phyloP scores from a whole-genome alignment of 768 basidiomycete genomes.

The Trametes cubensis region DNA sequence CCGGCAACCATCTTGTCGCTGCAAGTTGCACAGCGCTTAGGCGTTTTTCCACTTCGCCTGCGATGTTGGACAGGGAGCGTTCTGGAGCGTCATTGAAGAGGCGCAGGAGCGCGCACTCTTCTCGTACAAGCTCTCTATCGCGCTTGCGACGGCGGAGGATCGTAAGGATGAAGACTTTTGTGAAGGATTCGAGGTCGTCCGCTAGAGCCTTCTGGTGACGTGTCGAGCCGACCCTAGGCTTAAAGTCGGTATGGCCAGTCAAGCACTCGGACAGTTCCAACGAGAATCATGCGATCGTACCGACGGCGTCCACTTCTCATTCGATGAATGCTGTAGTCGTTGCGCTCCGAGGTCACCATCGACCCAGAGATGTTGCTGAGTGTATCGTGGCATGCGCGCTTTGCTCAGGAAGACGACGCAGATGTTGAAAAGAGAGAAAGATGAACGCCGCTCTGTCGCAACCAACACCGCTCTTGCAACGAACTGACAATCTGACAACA shows the following conservation, averaged over 20 bases:
- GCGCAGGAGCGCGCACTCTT: slow-evolving; percentile 9
- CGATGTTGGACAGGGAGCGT: background rate
- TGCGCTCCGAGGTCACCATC: too few species aligned
- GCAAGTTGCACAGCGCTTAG: background rate
- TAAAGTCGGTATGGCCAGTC: too few species aligned
- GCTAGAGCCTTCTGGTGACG: background rate
- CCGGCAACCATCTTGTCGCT: too few species aligned
- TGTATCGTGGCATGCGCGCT: too few species aligned
- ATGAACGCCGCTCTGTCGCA: background rate
- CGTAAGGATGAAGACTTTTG: background rate
- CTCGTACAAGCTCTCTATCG: background rate
- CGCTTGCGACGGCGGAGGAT: slow-evolving; percentile 1
- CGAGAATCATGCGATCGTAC: too few species aligned
- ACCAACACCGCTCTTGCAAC: background rate
- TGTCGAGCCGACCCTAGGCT: too few species aligned
- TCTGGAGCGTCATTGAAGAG: background rate
- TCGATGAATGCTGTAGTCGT: too few species aligned
- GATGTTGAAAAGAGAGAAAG: background rate
- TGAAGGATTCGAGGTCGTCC: background rate
- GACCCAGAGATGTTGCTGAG: too few species aligned
- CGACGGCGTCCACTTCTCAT: too few species aligned
- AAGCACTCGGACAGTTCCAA: too few species aligned
- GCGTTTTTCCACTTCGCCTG: background rate
- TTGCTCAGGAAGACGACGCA: too few species aligned
- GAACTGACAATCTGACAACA: background rate